phyloP scores from a whole-genome alignment of 2,329 filamentous ascomycete species.

The Didymellaceae sp. region DNA sequence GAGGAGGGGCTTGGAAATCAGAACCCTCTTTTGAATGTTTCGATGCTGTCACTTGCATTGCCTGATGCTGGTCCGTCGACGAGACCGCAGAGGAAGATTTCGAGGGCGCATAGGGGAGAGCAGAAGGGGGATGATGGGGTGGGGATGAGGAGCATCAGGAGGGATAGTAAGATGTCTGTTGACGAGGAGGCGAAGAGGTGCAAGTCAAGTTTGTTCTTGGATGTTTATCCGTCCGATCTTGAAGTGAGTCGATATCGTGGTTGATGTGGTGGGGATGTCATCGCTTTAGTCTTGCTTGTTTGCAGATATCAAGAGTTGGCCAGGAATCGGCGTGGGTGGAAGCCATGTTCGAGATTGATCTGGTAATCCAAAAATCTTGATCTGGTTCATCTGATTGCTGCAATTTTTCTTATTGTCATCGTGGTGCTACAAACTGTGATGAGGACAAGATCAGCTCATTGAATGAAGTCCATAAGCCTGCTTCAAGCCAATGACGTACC shows the following conservation, averaged over 20 bases:
- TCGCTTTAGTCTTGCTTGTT: not conserved
- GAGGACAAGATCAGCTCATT: not conserved
- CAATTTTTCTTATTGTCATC: not conserved
- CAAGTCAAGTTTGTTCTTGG: conserved; percentile 9
- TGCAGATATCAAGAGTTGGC: too few species aligned
- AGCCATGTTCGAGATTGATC: too few species aligned
- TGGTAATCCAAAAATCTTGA: too few species aligned
- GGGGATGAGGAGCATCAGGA: not conserved
- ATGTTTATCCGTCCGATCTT: not conserved
- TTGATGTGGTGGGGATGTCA: not conserved
- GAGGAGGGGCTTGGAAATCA: not conserved
- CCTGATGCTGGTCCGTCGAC: not conserved
- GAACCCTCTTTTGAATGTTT: not conserved
- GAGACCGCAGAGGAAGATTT: not conserved
- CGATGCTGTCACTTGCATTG: not conserved
- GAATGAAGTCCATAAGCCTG: conserved; percentile 5
- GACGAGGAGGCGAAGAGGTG: not conserved
- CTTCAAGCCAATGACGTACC: conserved; percentile 13
- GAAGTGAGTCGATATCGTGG: not conserved
- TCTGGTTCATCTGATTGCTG: not conserved
- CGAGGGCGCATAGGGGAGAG: not conserved
- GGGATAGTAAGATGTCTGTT: conserved; percentile 1
- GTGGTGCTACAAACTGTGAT: too few species aligned
- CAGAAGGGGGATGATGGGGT: not conserved
- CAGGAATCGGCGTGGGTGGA: too few species aligned